Conservation (phyloP, 2,329 filamentous ascomycete genomes). For the Fusarium floridanum region DNA sequence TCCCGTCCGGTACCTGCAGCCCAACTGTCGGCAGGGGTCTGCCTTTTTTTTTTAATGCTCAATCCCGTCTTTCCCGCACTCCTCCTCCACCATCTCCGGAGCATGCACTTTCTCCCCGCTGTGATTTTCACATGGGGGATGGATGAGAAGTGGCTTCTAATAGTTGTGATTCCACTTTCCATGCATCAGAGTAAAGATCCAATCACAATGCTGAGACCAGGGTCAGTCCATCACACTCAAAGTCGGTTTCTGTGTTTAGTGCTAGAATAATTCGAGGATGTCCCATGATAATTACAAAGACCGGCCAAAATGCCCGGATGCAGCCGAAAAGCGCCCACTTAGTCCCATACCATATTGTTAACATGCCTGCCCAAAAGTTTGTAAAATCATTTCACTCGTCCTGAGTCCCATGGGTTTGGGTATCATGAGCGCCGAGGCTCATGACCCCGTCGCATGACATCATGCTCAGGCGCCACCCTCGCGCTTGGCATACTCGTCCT, state of each 20-base stretch:
- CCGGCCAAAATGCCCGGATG: not conserved
- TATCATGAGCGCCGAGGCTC: slow-evolving; percentile 24
- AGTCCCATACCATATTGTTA: slow-evolving; percentile 10
- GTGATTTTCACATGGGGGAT: slow-evolving; percentile 17
- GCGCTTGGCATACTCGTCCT: slow-evolving; percentile 74
- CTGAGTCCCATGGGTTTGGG: not conserved
- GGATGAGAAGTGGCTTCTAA: slow-evolving; percentile 11
- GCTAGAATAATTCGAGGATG: not conserved
- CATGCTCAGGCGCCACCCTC: slow-evolving; percentile 68
- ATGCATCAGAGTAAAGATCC: slow-evolving; percentile 14
- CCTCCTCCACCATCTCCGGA: slow-evolving; percentile 29
- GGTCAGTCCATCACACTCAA: slow-evolving; percentile 23
- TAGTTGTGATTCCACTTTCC: slow-evolving; percentile 23
- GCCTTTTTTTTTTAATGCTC: slow-evolving; percentile 9
- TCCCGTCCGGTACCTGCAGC: slow-evolving; percentile 43
- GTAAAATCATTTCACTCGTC: slow-evolving; percentile 17
- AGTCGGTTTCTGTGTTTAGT: slow-evolving; percentile 13
- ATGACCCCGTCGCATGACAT: slow-evolving; percentile 42
- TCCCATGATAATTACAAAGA: slow-evolving; percentile 16
- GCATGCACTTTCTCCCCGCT: slow-evolving; percentile 16
- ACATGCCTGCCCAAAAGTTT: slow-evolving; percentile 2
- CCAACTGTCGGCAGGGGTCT: slow-evolving; percentile 37
- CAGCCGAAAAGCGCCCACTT: slow-evolving; percentile 16
- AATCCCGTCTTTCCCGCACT: slow-evolving; percentile 11
- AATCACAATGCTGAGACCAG: slow-evolving; percentile 13